A percentile compares a stretch with the other conserved stretches of the same genome.
Conservation (phyloP, 805 yeast species). For the Lipomyces chichibuensis region DNA sequence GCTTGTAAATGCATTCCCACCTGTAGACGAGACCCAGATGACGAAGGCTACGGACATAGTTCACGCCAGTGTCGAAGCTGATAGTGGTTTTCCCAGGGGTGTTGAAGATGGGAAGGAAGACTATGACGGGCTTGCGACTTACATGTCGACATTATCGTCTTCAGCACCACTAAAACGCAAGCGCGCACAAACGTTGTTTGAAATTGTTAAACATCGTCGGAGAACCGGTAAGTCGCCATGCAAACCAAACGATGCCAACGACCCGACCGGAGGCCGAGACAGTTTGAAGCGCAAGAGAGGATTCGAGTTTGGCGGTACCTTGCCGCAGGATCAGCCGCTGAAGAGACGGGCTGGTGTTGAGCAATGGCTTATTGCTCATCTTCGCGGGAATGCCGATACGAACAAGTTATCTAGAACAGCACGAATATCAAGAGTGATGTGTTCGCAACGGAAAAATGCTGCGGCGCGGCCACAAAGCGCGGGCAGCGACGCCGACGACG, state of each 20-base stretch:
- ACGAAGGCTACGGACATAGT: not conserved
- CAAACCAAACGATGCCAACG: not conserved
- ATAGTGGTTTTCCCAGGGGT: not conserved
- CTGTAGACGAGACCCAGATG: not conserved
- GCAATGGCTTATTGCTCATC: not conserved
- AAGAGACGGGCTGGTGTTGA: not conserved
- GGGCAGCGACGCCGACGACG: not conserved
- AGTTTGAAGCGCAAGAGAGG: not conserved
- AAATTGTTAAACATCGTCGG: not conserved
- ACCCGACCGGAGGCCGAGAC: not conserved
- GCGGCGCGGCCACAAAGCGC: not conserved
- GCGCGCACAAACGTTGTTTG: not conserved
- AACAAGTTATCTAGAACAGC: not conserved
- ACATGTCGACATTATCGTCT: not conserved
- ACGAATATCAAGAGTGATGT: not conserved
- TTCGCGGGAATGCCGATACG: not conserved
- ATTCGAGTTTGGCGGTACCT: not conserved
- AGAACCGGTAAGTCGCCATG: not conserved
- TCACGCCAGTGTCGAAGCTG: not conserved
- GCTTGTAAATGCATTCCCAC: not conserved
- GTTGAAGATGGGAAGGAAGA: not conserved
- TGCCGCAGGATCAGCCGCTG: not conserved
- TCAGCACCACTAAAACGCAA: not conserved
- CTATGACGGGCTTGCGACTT: not conserved
- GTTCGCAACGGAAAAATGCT: not conserved